Conservation (phyloP, 2,329 filamentous ascomycete genomes). For the Pseudogymnoascus verrucosus region DNA sequence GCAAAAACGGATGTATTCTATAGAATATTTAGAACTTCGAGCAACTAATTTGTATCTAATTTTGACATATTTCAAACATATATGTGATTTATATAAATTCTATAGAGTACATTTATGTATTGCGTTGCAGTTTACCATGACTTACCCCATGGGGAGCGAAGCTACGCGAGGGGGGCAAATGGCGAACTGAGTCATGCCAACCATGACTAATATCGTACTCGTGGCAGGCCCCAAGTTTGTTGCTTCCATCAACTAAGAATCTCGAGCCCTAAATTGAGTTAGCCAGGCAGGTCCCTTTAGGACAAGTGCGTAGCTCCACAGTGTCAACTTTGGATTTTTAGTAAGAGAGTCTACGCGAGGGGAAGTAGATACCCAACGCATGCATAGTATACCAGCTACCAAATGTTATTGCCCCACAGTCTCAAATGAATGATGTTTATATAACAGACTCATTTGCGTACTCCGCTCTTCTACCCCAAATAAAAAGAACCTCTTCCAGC, state of each 20-base stretch:
- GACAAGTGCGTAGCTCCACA: background rate
- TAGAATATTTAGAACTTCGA: background rate
- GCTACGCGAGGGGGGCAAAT: background rate
- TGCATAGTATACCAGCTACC: background rate
- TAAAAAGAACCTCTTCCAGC: background rate
- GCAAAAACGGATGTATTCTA: background rate
- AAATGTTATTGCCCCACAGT: background rate
- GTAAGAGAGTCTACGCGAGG: background rate
- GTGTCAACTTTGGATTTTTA: background rate
- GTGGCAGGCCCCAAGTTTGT: background rate
- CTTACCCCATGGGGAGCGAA: background rate
- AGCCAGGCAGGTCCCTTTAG: background rate
- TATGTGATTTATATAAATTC: background rate
- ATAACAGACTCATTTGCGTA: background rate
- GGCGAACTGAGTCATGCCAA: background rate
- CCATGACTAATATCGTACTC: background rate
- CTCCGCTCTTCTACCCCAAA: background rate
- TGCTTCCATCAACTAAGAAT: background rate
- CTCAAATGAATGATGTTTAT: background rate
- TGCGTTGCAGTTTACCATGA: background rate
- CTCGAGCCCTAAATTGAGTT: background rate
- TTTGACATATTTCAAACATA: background rate
- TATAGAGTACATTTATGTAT: background rate
- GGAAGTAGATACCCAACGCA: background rate
- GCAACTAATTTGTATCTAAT: background rate